Base-by-base conservation (phyloP, 108 stramenopile genomes). In the Pseudonitzschia multiseries region DNA sequence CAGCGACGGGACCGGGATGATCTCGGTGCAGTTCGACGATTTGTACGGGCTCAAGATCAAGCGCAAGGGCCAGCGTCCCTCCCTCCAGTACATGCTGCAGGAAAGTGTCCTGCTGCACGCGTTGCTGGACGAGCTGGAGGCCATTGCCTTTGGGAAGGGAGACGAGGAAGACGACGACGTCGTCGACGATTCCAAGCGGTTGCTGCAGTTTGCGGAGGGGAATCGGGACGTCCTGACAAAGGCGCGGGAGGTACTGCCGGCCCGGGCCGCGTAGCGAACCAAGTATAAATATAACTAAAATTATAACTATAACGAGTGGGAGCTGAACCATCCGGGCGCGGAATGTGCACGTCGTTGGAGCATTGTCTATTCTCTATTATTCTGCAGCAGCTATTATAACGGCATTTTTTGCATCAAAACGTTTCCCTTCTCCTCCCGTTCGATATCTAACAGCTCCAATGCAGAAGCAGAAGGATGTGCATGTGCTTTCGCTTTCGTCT, bases 101-200 rank as follows among this genome's bases (percentile, higher is more conserved):
- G 92, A 93, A 77, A 85, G 84, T 36, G 78, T 93, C n/a, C 52
- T 89, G 68, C 65, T 93, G 36, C 92, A 93, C 70, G 77, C 77
- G 8, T 22, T 93, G 1, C 72, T 93, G 60, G 92, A 93, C 79
- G 86, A 93, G 67, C 67, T 93, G 36, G 48, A 79, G 13, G 66
- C 59, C 9, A 70, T 89, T 61, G 89, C 89, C 32, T 83, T 83
- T 56, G 78, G 67, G 48, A 44, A 65, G 32, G 71, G 80, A 15
- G 87, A 86, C 33, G 59, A 29, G 10, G n/a, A n/a, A n/a, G 32
- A 61, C 28, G 26, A 18, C 10, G 56, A 27, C 18, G 56, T n/a
- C 26, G 75, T 87, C 42, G 85, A 84, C 17, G 71, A 56, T 31
- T 84, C 81, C 22, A 83, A 89, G 67, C 75, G 92, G 17, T 66